These are phyloP conservation scores for Ballota nigra DNA, from an alignment of 257 asterid genomes.

Conservation along the genomic window DNA sequence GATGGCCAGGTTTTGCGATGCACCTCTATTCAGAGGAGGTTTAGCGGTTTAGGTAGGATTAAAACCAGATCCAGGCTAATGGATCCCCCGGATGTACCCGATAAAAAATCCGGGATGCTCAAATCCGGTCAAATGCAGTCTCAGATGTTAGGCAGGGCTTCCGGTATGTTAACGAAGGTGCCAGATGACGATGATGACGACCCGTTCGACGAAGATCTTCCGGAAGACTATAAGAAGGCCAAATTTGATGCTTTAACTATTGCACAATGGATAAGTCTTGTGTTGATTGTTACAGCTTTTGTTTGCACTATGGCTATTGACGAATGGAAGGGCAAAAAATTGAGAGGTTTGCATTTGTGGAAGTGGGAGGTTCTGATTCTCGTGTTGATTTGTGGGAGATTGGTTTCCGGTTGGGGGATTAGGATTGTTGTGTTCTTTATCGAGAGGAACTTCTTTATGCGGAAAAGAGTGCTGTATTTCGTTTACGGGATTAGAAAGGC, in stretches of 20 bases:
- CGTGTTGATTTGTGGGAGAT: conserved; percentile 75
- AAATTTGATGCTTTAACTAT: conserved; percentile 46
- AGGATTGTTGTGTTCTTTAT: conserved; percentile 59
- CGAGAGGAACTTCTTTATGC: conserved; percentile 75
- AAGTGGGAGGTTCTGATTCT: conserved; percentile 80
- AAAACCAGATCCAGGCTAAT: conserved; percentile 70
- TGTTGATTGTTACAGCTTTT: conserved; percentile 48
- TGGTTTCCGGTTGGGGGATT: conserved; percentile 85
- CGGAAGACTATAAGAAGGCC: conserved; percentile 50
- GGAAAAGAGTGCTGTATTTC: conserved; percentile 75
- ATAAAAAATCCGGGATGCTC: conserved; percentile 37
- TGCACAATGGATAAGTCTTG: conserved; percentile 60
- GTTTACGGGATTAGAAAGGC: conserved; percentile 79
- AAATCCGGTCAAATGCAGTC: conserved; percentile 49
- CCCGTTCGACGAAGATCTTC: conserved; percentile 71
- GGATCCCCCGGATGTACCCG: conserved; percentile 49
- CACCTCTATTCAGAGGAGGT: conserved; percentile 53
- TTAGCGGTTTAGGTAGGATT: conserved; percentile 42
- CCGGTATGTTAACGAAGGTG: conserved; percentile 42
- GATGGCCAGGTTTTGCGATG: conserved; percentile 57
- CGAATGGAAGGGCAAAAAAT: conserved; percentile 27
- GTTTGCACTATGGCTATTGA: conserved; percentile 38
- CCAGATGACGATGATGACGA: conserved; percentile 73
- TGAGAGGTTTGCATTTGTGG: conserved; percentile 68
- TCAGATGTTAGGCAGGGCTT: conserved; percentile 41